These are phyloP conservation scores for Wallacemonas sp. DNA, from an alignment of 208 protist genomes.

Conservation along the genomic window DNA sequence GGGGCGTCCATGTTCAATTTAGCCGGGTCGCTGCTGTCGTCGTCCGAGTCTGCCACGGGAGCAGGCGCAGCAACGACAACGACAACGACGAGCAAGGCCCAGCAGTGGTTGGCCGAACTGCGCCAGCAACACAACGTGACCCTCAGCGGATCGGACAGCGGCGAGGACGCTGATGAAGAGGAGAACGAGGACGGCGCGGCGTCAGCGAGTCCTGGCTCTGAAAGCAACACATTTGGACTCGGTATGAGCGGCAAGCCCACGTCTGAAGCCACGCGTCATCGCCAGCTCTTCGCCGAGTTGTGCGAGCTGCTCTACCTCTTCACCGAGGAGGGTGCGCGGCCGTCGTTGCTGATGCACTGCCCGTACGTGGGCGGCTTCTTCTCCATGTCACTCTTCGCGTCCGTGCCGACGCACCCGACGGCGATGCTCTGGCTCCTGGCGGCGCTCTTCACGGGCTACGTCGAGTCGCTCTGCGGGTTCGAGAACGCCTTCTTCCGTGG, in stretches of 20 bases:
- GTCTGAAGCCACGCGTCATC: neutral
- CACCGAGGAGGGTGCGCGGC: slow-evolving; percentile 62
- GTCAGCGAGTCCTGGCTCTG: no score
- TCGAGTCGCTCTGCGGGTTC: slow-evolving; percentile 18
- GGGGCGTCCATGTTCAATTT: no score
- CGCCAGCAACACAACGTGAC: neutral
- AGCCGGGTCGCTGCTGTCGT: no score
- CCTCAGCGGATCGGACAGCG: neutral
- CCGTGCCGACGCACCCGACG: slow-evolving; percentile 25
- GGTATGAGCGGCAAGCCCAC: neutral
- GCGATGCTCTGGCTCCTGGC: slow-evolving; percentile 56
- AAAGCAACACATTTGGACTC: no score
- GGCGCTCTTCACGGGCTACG: slow-evolving; percentile 58
- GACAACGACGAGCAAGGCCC: neutral
- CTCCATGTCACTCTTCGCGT: slow-evolving; percentile 21
- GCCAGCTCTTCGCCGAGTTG: slow-evolving; percentile 43
- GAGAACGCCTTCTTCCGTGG: slow-evolving; percentile 15
- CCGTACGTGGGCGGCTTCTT: slow-evolving; percentile 42
- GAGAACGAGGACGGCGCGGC: neutral
- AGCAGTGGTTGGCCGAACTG: slow-evolving; percentile 4
- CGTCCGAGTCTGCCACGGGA: neutral
- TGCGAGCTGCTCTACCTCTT: slow-evolving; percentile 44
- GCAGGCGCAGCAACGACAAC: neutral
- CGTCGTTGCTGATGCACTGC: slow-evolving; percentile 66
- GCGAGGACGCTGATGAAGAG: neutral